These are phyloP conservation scores for Fusarium chlamydosporum DNA, from an alignment of 2,329 filamentous ascomycete species.

Conservation along the genomic window DNA sequence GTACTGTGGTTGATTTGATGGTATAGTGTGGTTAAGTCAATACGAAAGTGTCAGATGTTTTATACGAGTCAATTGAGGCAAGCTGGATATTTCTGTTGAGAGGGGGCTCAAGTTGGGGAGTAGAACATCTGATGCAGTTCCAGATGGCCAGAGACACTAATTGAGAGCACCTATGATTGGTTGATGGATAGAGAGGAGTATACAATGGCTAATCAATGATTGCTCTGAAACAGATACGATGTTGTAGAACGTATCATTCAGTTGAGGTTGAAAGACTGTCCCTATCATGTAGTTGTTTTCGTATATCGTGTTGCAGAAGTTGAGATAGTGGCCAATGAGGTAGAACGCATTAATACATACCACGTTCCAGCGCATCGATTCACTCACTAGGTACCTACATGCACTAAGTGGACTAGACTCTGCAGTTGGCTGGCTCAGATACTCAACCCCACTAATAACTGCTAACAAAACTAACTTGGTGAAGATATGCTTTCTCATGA, in stretches of 20 bases:
- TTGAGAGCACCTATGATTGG: background rate
- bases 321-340: slow-evolving; percentile 40
- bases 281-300: slow-evolving; percentile 20
- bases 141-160: background rate
- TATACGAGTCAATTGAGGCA: slow-evolving; percentile 4
- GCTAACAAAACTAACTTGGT: slow-evolving; percentile 1
- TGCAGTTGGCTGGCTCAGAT: slow-evolving; percentile 21
- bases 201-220: background rate
- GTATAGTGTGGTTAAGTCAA: background rate
- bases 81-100: slow-evolving; percentile 19
- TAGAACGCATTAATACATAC: slow-evolving; percentile 46
- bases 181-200: background rate
- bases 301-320: slow-evolving; percentile 28
- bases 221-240: background rate
- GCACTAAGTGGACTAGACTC: slow-evolving; percentile 10
- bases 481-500: slow-evolving; percentile 30
- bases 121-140: background rate
- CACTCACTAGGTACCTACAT: no score
- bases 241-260: background rate
- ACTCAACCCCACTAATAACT: slow-evolving; percentile 33
- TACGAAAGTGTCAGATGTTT: background rate
- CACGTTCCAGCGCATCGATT: slow-evolving; percentile 51
- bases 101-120: slow-evolving; percentile 6
- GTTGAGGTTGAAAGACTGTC: slow-evolving; percentile 15
- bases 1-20: background rate